Conservation (phyloP, 2,329 filamentous ascomycete species). For the Aspergillus tamarii region DNA sequence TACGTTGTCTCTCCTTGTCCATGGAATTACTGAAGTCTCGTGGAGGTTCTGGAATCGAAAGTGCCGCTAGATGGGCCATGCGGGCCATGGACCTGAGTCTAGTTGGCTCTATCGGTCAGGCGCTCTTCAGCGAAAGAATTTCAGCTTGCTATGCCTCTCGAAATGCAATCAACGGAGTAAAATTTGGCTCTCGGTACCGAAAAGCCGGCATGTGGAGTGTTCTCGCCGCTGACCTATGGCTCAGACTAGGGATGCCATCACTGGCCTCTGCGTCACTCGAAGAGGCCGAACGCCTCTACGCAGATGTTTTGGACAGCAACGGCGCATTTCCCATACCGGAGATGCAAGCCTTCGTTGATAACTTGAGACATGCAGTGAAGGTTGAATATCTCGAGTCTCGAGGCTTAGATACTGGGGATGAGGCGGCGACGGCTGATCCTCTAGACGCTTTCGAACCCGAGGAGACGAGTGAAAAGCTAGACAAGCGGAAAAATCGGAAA, state of each 20-base stretch:
- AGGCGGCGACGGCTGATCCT: conserved; percentile 33
- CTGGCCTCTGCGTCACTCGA: conserved; percentile 79
- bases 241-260: conserved; percentile 72
- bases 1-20: conserved; percentile 74
- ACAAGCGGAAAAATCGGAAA: conserved; percentile 56
- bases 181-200: conserved; percentile 72
- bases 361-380: conserved; percentile 46
- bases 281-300: conserved; percentile 63
- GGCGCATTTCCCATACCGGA: conserved; percentile 52
- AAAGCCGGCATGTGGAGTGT: conserved; percentile 92
- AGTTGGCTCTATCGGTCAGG: conserved; percentile 74
- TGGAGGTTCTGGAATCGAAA: conserved; percentile 78
- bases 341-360: conserved; percentile 54
- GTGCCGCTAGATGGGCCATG: conserved; percentile 82
- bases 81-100: conserved; percentile 78
- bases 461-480: conserved; percentile 59
- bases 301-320: conserved; percentile 43
- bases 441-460: conserved; percentile 38
- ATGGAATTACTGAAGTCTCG: conserved; percentile 82
- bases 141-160: conserved; percentile 81
- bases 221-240: conserved; percentile 81
- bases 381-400: conserved; percentile 49
- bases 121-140: conserved; percentile 82
- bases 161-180: conserved; percentile 65
- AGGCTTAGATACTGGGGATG: conserved; percentile 37